These are phyloP conservation scores for Suillus hirtellus DNA, from an alignment of 768 basidiomycete genomes.

Conservation along the genomic window DNA sequence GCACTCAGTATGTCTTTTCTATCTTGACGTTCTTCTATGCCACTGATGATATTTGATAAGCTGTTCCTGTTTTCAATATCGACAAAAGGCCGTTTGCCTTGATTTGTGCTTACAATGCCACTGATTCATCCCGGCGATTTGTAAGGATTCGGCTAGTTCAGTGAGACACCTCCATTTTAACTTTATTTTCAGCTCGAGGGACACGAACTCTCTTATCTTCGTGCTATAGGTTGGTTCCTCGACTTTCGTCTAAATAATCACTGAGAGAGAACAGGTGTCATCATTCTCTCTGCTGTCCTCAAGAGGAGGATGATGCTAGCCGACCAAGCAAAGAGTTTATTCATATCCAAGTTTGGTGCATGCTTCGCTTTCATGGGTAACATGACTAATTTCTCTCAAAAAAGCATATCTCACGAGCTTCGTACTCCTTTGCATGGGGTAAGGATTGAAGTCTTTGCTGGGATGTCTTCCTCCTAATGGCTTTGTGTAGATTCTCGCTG, in stretches of 20 bases:
- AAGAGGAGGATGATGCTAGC: conserved; percentile 92
- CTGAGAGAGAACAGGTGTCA: conserved; percentile 57
- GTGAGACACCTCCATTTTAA: conserved; percentile 13
- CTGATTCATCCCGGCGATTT: conserved; percentile 77
- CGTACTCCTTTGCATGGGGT: conserved; percentile 92
- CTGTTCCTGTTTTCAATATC: conserved; percentile 90
- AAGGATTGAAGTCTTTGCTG: conserved; percentile 23
- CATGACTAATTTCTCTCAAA: conserved; percentile 14
- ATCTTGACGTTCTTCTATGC: conserved; percentile 1
- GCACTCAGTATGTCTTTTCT: conserved; percentile 66
- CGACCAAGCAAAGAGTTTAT: conserved; percentile 90
- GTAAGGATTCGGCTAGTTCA: conserved; percentile 41
- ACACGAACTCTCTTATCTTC: conserved; percentile 86
- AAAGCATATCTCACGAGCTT: conserved; percentile 82
- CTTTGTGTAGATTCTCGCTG: conserved; percentile 70
- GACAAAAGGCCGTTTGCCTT: conserved; percentile 91
- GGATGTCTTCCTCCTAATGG: conserved; percentile 4
- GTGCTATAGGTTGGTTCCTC: conserved; percentile 69
- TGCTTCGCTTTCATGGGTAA: background rate
- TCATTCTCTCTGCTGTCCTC: conserved; percentile 89
- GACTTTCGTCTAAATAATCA: background rate
- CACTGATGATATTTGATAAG: conserved; percentile 28
- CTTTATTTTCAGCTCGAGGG: conserved; percentile 68
- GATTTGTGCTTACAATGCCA: conserved; percentile 88
- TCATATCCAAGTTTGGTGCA: conserved; percentile 79